Evolutionary conservation across 371 early-diverging fungal species (phyloP), one percentile per base, ranked within the genome.

Genomic region (Mucor lusitanicus): DNA sequence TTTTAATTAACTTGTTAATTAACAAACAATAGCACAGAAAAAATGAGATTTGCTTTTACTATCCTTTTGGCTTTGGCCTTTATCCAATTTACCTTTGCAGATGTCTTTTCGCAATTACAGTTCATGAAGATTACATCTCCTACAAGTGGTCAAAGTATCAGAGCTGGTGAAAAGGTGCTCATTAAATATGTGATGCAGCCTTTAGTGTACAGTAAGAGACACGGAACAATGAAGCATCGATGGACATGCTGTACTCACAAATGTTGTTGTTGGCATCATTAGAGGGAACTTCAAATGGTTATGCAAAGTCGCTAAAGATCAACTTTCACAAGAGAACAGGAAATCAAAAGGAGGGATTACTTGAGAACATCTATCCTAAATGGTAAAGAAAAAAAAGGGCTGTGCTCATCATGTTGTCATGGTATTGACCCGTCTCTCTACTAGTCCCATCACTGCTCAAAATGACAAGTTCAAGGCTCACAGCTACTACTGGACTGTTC

Each of bases 141-240:
- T 54, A 76, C 69, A 54, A 75, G 68, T 50, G 79, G 75, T 44
- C 73, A 78, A 23, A 68, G 75, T 53, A 37, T 80, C 19, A 57
- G 61, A n/a, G 77, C 83, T 59, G 83, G 83, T 28, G 54, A 77
- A 28, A 62, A 72, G 15, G 33, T 83, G 28, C 39, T 21, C 5
- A 59, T 83, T 50, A 77, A 83, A 67, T 83, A 83, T 56, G 71
- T 77, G 15, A 83, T 83, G 83, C 83, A 80, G 44, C 83, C 83
- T 55, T 74, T 83, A 58, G 64, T 80, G 54, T 59, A 67, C 53
- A 59, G 82, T 82, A 79, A 65, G 57, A 42, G 35, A 25, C 7
- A 56, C 23, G 39, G 3, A 28, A 25, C 40, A 37, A 6, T 27
- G 21, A n/a, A 12, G 19, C 35, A 9, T 19, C 21, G 21, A 33